Base-by-base conservation (phyloP, 2,329 filamentous ascomycete genomes). In the Colletotrichum orbiculare region DNA sequence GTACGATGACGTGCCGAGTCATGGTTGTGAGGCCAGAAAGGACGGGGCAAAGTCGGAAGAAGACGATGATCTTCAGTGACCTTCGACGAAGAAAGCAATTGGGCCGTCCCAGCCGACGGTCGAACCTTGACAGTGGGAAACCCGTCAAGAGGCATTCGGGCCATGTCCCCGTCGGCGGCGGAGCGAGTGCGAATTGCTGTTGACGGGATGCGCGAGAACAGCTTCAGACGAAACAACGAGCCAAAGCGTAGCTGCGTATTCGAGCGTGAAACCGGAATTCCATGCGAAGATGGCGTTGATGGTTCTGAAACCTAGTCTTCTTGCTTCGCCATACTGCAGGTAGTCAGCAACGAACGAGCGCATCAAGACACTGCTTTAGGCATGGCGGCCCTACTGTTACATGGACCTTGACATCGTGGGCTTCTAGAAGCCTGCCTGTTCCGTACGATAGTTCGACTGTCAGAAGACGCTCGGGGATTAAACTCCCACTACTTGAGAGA, bases 221-320 rank as follows among this genome's bases (percentile, higher is more conserved):
- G 48, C 37, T 62, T 63, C 52, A 65, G 63, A 65, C 63, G 58
- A 65, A 65, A 65, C 63, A 53, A 42, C 9, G 15, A 43, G 58
- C 47, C 63, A 35, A 50, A 63, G 63, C 58, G 52, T 53, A 37
- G 37, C 37, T 52, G 38, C 45, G 33, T 47, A 52, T 35, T 42
- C 37, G 47, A 33, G 41, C 39, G 58, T 65, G 63, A 65, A 65
- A 65, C 63, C 63, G 63, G 63, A 65, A 65, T 54, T 57, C 63
- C 15, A 65, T 65, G 63, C 58, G 63, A 65, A 62, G 58, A 62
- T 25, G 25, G 25, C 63, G 34, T 53, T 35, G 37, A 47, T 52
- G 38, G 52, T 65, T 65, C 58, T 53, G 58, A 65, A 65, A 65
- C 62, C 60, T 17, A 33, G 50, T 50, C 57, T 52, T 6, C 50